Evolutionary conservation across 2,329 filamentous ascomycete genomes (phyloP).

Genomic region (Talaromyces sp.): DNA sequence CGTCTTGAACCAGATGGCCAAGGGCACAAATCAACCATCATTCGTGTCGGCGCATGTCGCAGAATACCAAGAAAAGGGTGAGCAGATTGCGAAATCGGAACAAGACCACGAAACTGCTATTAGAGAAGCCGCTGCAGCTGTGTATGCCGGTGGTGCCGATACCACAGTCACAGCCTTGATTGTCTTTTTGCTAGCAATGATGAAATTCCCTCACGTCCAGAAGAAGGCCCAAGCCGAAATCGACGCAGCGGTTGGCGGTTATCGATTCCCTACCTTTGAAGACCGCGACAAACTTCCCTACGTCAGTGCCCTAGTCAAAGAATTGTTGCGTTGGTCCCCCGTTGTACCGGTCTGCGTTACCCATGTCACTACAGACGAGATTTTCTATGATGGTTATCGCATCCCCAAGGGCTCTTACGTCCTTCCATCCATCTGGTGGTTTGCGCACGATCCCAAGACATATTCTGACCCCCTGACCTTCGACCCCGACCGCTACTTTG

Average conservation of each 20-base stretch:
- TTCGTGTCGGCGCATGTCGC: slow-evolving; percentile 36
- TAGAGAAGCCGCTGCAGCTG: slow-evolving; percentile 42
- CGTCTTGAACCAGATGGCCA: slow-evolving; percentile 37
- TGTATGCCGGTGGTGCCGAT: slow-evolving; percentile 44
- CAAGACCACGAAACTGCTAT: slow-evolving; percentile 30
- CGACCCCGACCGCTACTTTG: slow-evolving; percentile 43
- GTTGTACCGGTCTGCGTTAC: slow-evolving; percentile 21
- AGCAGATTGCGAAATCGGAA: slow-evolving; percentile 30
- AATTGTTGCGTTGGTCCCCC: slow-evolving; percentile 26
- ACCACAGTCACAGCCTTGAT: slow-evolving; percentile 43
- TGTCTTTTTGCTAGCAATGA: slow-evolving; percentile 52
- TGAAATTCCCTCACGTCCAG: slow-evolving; percentile 49
- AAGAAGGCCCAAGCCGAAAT: slow-evolving; percentile 46
- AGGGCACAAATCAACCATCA: slow-evolving; percentile 30
- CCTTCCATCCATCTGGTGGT: slow-evolving; percentile 33
- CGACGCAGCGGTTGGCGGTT: slow-evolving; percentile 28
- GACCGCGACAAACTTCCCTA: slow-evolving; percentile 33
- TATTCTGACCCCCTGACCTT: slow-evolving; percentile 39
- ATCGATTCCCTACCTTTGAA: slow-evolving; percentile 30
- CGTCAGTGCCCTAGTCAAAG: slow-evolving; percentile 29
- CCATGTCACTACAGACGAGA: slow-evolving; percentile 21
- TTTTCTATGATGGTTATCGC: slow-evolving; percentile 18
- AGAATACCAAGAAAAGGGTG: slow-evolving; percentile 22
- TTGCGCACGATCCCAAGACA: slow-evolving; percentile 35
- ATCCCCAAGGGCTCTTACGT: slow-evolving; percentile 31